Evolutionary conservation across 1,284 basidiomycete species (phyloP).

Genomic region (Fomitopsis betulina): DNA sequence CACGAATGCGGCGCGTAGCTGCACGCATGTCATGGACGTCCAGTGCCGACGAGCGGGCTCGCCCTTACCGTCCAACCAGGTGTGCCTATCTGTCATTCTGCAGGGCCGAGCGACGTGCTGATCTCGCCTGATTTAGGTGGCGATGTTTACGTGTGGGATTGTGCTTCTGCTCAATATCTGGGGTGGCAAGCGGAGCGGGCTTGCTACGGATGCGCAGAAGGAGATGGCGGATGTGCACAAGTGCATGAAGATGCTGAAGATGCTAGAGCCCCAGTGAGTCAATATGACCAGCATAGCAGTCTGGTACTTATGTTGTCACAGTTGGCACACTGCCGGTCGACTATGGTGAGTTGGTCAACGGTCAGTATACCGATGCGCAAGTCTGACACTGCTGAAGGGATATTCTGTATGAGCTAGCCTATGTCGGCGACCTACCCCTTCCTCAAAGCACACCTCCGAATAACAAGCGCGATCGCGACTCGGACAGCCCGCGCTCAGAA

Average conservation of each 20-base stretch:
- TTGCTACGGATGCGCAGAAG: constrained; percentile 48
- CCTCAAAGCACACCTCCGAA: constrained; percentile 44
- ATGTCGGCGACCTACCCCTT: constrained; percentile 60
- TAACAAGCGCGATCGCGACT: constrained; percentile 60
- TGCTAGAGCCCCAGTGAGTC: constrained; percentile 45
- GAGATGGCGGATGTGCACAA: constrained; percentile 70
- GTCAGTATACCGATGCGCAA: too few relatives aligned
- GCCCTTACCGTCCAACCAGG: constrained; percentile 23
- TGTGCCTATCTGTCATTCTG: constrained; percentile 3
- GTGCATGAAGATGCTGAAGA: constrained; percentile 58
- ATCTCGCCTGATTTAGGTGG: constrained; percentile 22
- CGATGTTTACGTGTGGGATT: constrained; percentile 60
- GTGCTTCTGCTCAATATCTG: constrained; percentile 73
- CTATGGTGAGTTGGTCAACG: constrained; percentile 29
- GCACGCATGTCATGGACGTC: constrained; percentile 49
- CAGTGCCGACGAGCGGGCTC: constrained; percentile 26
- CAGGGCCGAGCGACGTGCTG: not conserved
- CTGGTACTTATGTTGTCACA: constrained; percentile 14
- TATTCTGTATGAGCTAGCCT: constrained; percentile 63
- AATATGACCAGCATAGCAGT: not conserved
- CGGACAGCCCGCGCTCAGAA: constrained; percentile 35
- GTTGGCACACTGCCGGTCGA: constrained; percentile 45
- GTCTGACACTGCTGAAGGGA: constrained; percentile 39
- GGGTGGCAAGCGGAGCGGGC: constrained; percentile 60
- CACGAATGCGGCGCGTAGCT: constrained; percentile 57